Evolutionary conservation across 768 basidiomycete genomes (phyloP).

Genomic region (Pisolithus tinctorius): DNA sequence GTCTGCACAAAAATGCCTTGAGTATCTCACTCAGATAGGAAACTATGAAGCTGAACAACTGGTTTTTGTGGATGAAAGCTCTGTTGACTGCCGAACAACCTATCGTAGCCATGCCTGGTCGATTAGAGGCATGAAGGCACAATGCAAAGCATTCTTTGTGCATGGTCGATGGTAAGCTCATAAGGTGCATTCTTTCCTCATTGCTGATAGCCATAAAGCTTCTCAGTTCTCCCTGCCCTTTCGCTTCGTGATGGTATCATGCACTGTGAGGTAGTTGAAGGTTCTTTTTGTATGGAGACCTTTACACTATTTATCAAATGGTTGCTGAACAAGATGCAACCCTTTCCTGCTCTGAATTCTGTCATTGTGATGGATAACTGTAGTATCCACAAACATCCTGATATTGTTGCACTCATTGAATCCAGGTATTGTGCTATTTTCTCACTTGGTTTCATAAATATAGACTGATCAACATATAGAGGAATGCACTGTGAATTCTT

Average conservation of each 20-base stretch:
- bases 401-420: too few species aligned
- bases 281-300: conserved; percentile 19
- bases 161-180: conserved; percentile 15
- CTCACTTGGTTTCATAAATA: too few species aligned
- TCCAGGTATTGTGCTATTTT: too few species aligned
- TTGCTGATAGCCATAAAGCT: too few species aligned
- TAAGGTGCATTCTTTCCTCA: too few species aligned
- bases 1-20: neutral
- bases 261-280: conserved; percentile 20
- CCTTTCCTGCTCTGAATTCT: conserved; percentile 28
- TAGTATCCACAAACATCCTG: conserved; percentile 30
- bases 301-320: conserved; percentile 30
- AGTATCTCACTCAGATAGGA: neutral
- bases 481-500: too few species aligned
- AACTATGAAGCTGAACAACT: conserved; percentile 8
- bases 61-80: conserved; percentile 24
- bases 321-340: conserved; percentile 31
- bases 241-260: conserved; percentile 27
- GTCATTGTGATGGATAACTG: conserved; percentile 36
- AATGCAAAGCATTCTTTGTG: conserved; percentile 10
- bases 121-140: neutral
- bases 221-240: conserved; percentile 26
- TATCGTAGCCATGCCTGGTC: conserved; percentile 7
- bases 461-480: too few species aligned
- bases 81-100: conserved; percentile 21